These are phyloP conservation scores for Rhizopogon roseolus DNA, from an alignment of 768 basidiomycete genomes.

Conservation along the genomic window DNA sequence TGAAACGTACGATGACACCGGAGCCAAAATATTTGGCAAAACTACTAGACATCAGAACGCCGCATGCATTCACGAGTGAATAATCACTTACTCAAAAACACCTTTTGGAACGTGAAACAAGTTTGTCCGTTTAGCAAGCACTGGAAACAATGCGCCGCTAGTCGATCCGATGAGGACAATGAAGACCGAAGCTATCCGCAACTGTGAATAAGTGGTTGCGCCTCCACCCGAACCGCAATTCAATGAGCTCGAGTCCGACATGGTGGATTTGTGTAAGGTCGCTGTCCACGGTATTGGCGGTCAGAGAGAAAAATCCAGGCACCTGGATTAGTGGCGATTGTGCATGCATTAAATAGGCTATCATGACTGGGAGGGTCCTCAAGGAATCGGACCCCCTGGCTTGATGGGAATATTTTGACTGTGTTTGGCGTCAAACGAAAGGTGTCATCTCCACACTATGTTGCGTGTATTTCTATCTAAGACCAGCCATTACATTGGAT, in stretches of 20 bases:
- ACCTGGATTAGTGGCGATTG: not conserved
- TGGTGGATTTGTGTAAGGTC: conserved; percentile 1
- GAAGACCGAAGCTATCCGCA: conserved; percentile 73
- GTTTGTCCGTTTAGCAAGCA: conserved; percentile 49
- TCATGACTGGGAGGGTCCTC: conserved; percentile 1
- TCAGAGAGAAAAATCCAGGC: not conserved
- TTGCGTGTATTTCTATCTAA: too few species aligned
- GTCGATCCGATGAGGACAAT: conserved; percentile 61
- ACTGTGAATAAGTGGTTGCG: conserved; percentile 38
- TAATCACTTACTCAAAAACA: conserved; percentile 60
- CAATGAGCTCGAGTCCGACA: conserved; percentile 14
- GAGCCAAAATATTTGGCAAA: conserved; percentile 91
- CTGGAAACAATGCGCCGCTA: conserved; percentile 66
- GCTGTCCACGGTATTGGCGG: not conserved
- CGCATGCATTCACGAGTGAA: too few species aligned
- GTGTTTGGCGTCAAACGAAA: too few species aligned
- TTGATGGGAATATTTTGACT: not conserved
- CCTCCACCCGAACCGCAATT: conserved; percentile 52
- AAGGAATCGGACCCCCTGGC: not conserved
- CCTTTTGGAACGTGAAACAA: conserved; percentile 34
- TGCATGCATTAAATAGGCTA: not conserved
- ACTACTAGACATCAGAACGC: conserved; percentile 28
- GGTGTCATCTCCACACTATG: too few species aligned
- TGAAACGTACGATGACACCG: conserved; percentile 68
- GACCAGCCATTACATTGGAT: too few species aligned